Base-by-base conservation (phyloP, 2,329 filamentous ascomycete species). In the Trichothecium roseum region DNA sequence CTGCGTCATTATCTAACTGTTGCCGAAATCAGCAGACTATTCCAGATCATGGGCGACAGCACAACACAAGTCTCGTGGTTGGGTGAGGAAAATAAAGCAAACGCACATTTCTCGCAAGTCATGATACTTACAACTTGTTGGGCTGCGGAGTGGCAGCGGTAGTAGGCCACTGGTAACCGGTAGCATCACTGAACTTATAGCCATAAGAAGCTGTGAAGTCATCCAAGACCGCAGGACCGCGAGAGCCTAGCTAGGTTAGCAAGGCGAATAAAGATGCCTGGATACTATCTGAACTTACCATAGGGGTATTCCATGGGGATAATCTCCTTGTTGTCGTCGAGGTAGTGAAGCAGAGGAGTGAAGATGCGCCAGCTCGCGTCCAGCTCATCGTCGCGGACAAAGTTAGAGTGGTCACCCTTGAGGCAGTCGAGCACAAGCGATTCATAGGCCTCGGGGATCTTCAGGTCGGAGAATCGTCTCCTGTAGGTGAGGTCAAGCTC, bases 271-370 rank as follows among this genome's bases (percentile, higher is more conserved):
- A 18, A 10, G 24, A 33, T 16, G 22, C 18, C 16, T 3, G 32
- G 18, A 9, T 14, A 4, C 3, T 16, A 16, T 16, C n/a, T n/a
- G n/a, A 30, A 61, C 83, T 67, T 66, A 95, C 91, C 91, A 57
- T 98, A 98, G 47, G 93, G 89, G 66, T 98, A 98, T 56, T 95
- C 89, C 91, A 98, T 98, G 18, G 91, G 91, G 41, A 94, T 84
- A 47, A 98, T 96, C 66, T 98, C 91, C 74, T 94, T 94, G 74
- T 96, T 95, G 57, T 95, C 87, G 46, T 98, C 93, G 10, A 98
- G 78, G 66, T 98, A 98, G 70, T 98, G 89, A 44, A 98, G 73
- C 27, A 98, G 80, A 48, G 91, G 91, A 2, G 87, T 94, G 66
- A 98, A 98, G 62, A 98, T 93, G 62, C 88, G 86, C 91, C 91